Evolutionary conservation across 495 filamentous ascomycete genomes (phyloP).

Genomic region (Aspergillus nidulans): DNA sequence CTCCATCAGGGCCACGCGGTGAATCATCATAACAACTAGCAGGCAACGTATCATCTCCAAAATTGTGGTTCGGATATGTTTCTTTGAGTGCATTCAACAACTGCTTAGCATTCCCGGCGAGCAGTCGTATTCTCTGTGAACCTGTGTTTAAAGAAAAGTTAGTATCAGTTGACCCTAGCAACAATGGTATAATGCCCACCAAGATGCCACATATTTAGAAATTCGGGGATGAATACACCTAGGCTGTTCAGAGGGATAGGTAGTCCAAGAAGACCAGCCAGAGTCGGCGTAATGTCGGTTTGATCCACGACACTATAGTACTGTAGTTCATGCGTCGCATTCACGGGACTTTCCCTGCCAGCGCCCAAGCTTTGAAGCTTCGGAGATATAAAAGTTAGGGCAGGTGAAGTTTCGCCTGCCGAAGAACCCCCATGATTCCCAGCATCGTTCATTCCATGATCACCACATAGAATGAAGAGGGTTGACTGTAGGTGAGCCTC

Average conservation of each 20-base stretch:
- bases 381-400: constrained; percentile 87
- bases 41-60: constrained; percentile 32
- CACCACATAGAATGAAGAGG: constrained; percentile 81
- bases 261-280: constrained; percentile 83
- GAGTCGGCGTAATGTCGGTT: constrained; percentile 84
- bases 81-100: constrained; percentile 68
- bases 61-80: constrained; percentile 57
- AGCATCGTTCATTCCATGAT: constrained; percentile 99
- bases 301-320: constrained; percentile 86
- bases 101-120: constrained; percentile 73
- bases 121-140: constrained; percentile 56
- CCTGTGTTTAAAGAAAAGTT: constrained; percentile 15
- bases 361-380: constrained; percentile 59
- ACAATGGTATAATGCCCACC: constrained; percentile 30
- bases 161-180: neutral
- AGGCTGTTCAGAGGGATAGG: constrained; percentile 90
- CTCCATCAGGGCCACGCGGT: constrained; percentile 48
- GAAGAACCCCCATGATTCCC: constrained; percentile 95
- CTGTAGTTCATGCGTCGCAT: constrained; percentile 53
- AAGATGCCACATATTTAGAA: constrained; percentile 69
- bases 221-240: constrained; percentile 76
- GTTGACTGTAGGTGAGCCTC: constrained; percentile 68
- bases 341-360: constrained; percentile 35
- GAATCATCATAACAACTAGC: constrained; percentile 40
- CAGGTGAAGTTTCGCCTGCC: constrained; percentile 87